Base-by-base conservation (phyloP, 306 rosid genomes). In the Prosopis cineraria region DNA sequence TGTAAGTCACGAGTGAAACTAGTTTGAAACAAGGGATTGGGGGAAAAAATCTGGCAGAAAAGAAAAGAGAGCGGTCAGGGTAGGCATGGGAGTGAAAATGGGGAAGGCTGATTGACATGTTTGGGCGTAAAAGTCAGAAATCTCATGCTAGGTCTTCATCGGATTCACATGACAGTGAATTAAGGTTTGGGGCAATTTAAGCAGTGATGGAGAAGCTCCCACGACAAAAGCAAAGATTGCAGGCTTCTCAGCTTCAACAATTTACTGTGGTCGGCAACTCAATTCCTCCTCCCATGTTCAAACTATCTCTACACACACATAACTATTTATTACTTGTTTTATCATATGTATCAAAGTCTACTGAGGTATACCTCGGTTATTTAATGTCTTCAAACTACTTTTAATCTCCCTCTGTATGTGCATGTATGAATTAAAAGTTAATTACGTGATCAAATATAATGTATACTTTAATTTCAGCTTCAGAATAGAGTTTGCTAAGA, bases 121-220 rank as follows among this genome's bases (percentile, higher is more conserved):
- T 45, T 69, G 70, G 79, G 72, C 80, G 41, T 25, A 41, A 48
- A 64, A 82, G 85, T 82, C 85, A 87, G 79, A 84, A 83, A 87
- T 68, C 80, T 36, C 10, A 55, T 27, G 62, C 12, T 55, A 55
- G 6, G 37, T n/a, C 31, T 8, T 48, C 55, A 1, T 6, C 55
- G 3, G 55, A 22, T 53, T 60, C 67, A 16, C 67, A 6, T 33
- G 44, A 63, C 27, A 17, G 24, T 19, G 3, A 63, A 31, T 13
- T 1, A 19, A 30, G 68, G 41, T 31, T 16, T 22, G 13, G 43
- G 19, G 8, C 43, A 30, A n/a, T 63, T 22, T 19, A 1, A 64
- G 70, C 45, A 0, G 31, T 22, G 40, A 31, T 31, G 41, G 41
- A 31, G 41, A 68, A 78, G 16, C 24, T 58, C 19, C n/a, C 37